Evolutionary conservation across 768 basidiomycete genomes (phyloP).

Genomic region (Cyathus striatus): DNA sequence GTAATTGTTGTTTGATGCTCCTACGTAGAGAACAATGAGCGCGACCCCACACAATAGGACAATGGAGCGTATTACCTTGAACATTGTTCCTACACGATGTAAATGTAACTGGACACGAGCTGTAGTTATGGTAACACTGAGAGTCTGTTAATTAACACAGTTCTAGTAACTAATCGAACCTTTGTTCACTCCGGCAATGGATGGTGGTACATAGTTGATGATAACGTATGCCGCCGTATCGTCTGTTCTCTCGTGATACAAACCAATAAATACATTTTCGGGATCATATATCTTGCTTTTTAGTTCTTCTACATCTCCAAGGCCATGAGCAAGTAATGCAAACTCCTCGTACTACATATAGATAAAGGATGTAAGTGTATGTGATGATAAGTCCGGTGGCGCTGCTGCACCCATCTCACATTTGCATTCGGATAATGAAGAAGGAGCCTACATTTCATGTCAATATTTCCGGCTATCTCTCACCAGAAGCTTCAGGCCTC

Average conservation of each 20-base stretch:
- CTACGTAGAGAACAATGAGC: slow-evolving; percentile 22
- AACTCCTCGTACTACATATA: slow-evolving; percentile 30
- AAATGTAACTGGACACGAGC: slow-evolving; percentile 45
- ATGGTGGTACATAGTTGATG: slow-evolving; percentile 40
- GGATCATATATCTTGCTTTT: slow-evolving; percentile 36
- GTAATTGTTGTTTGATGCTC: slow-evolving; percentile 41
- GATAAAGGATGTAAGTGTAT: slow-evolving; percentile 3
- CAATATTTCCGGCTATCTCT: background rate
- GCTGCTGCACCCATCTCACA: slow-evolving; percentile 10
- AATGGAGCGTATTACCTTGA: slow-evolving; percentile 30
- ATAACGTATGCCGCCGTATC: slow-evolving; percentile 31
- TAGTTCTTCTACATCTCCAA: slow-evolving; percentile 37
- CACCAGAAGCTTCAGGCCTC: background rate
- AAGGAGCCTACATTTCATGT: slow-evolving; percentile 13
- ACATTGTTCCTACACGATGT: slow-evolving; percentile 37
- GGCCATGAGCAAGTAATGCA: slow-evolving; percentile 32
- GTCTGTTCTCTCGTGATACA: slow-evolving; percentile 37
- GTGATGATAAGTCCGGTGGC: background rate
- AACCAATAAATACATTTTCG: slow-evolving; percentile 35
- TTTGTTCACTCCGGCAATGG: slow-evolving; percentile 27
- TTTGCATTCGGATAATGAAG: slow-evolving; percentile 19
- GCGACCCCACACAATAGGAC: slow-evolving; percentile 9
- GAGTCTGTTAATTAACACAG: too few relatives aligned
- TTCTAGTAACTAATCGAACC: too few relatives aligned
- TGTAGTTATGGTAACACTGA: too few relatives aligned